Evolutionary conservation across 1,284 basidiomycete species (phyloP).

Genomic region (Malassezia arunalokei): DNA sequence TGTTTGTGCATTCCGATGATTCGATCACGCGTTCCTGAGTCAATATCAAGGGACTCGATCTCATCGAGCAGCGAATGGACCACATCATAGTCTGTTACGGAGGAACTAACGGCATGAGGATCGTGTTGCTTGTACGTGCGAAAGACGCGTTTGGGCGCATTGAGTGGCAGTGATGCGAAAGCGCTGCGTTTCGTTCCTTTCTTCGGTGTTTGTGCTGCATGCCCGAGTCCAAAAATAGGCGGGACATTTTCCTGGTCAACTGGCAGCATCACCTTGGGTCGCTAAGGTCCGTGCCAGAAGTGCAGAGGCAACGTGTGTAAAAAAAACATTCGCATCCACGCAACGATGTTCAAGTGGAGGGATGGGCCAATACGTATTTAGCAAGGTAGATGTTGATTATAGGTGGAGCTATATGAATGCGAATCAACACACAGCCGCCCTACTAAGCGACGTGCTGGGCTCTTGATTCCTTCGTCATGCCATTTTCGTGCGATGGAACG

Average conservation of each 20-base stretch:
- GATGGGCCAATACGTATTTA: not conserved
- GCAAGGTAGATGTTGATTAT: constrained; percentile 10
- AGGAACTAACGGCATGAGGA: not conserved
- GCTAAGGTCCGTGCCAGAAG: too few relatives aligned
- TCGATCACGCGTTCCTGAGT: not conserved
- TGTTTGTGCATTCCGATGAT: constrained; percentile 3
- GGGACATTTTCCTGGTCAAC: not conserved
- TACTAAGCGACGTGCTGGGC: not conserved
- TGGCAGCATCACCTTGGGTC: not conserved
- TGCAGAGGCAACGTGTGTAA: too few relatives aligned
- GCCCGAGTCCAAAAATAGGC: not conserved
- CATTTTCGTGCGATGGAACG: not conserved
- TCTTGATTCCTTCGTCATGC: not conserved
- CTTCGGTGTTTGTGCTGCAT: not conserved
- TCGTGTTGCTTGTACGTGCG: constrained; percentile 5
- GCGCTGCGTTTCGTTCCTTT: not conserved
- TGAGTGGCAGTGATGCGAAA: not conserved
- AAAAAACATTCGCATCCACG: too few relatives aligned
- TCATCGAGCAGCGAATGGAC: not conserved
- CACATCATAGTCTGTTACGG: not conserved
- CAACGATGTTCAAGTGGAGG: not conserved
- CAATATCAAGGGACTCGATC: constrained; percentile 7
- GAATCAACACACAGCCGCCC: not conserved
- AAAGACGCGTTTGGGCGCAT: constrained; percentile 2
- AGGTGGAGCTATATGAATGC: not conserved